Evolutionary conservation across 805 yeast species (phyloP), one percentile per base, ranked within the genome.

Genomic region (Metschnikowia vanudenii): DNA sequence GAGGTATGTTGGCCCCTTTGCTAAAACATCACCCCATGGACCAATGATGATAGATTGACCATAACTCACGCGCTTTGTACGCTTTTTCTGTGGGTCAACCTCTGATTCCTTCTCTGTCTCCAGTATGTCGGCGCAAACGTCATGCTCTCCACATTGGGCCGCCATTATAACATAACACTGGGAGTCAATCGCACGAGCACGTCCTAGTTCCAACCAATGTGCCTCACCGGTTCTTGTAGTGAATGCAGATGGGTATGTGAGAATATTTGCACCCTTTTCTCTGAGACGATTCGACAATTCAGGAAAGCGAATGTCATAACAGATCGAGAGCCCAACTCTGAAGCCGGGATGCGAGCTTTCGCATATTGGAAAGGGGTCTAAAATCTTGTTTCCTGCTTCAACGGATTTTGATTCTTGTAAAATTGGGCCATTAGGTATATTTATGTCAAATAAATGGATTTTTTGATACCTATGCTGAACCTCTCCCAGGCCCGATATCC

Each of bases 221-320:
- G 92, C 88, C 42, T 81, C 81, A 1, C 99, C 99, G 0, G 98
- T 92, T 52, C 83, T 82, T 61, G 86, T 79, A 0, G 97, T 94
- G 74, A 95, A 94, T 0, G 98, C 98, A 20, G 95, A 84, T 0
- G 99, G 98, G 57, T 73, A 92, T 2, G 92, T 78, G 33, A 92
- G 56, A 18, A 92, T 69, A 47, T 88, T 76, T 1, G 96, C 96
- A 3, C 96, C 96, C 43, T 68, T 56, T 9, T 78, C 60, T 42
- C 96, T 69, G 22, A 54, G 48, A 34, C 82, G 65, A 30, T 85
- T 57, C 1, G 94, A 82, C 39, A 87, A 67, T 61, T 90, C 96
- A 0, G 96, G 96, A 61, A 89, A 88, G 52, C 97, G 71, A 29
- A 89, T 80, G 65, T 88, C 98, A 64, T 88, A 90, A 64, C 96